Evolutionary conservation across 345 rosid species (phyloP), one percentile per base, ranked within the genome.

Genomic region (Hypericum perforatum): DNA sequence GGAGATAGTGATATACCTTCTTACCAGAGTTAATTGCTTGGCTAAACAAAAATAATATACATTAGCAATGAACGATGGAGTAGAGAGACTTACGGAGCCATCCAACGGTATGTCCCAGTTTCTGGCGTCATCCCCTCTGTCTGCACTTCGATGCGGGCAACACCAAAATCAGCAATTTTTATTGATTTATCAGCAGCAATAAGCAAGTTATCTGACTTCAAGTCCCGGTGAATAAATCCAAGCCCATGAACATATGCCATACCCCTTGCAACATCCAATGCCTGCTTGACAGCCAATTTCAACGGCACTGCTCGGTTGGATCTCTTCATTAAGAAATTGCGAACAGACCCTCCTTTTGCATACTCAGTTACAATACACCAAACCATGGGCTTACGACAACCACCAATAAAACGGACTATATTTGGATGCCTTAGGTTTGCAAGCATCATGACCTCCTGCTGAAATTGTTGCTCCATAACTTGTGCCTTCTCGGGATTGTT

Each of bases 81-180:
- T 39, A 2, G 0, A 45, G n/a, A 54, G 13, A 16, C 70, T 66
- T 59, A 66, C 70, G 70, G 70, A 0, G 70, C 70, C 70, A 66
- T 66, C 70, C 70, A 66, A 6, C 70, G 70, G 42, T 66, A 60
- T 44, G 70, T 66, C 44, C 70, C 70, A 9, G 70, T 66, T 52
- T 60, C 70, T 10, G 70, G 70, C 14, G 70, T 66, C 70, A 66
- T 66, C 9, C 70, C 70, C 48, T 66, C 70, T n/a, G 70, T 55
- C 65, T 66, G 70, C 70, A 66, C 70, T 53, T 66, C 70, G 60
- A 66, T 66, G 9, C 70, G 48, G 0, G 70, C 70, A 8, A 66
- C 70, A 7, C 70, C 70, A 49, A 66, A 66, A 66, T 60, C 70
- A 37, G 65, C 70, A 10, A 66, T 66, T 39, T 66, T 66, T 49